Evolutionary conservation across 306 rosid genomes (phyloP).

Genomic region (Vachellia collinsii): DNA sequence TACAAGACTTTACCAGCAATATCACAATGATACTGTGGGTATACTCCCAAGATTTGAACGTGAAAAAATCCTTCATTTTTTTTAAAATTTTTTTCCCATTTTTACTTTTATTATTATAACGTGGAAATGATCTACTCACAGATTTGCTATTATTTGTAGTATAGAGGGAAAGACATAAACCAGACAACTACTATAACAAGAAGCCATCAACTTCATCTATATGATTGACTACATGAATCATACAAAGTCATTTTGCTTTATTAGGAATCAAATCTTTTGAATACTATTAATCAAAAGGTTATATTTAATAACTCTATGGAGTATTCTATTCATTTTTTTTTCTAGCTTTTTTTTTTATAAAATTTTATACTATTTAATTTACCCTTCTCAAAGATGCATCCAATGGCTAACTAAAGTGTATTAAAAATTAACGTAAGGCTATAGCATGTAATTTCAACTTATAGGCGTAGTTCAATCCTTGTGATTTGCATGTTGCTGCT

Average conservation of each 20-base stretch:
- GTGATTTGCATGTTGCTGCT: not conserved
- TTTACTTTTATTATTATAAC: not conserved
- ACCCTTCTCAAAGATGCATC: too few relatives aligned
- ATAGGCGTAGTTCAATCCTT: not conserved
- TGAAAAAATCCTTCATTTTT: conserved; percentile 19
- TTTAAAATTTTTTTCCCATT: not conserved
- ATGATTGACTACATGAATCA: too few relatives aligned
- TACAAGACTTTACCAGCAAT: conserved; percentile 30
- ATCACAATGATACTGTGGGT: conserved; percentile 35
- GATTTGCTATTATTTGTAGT: not conserved
- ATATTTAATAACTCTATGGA: too few relatives aligned
- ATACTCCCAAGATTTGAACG: conserved; percentile 31
- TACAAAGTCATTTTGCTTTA: too few relatives aligned
- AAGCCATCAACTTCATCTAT: too few relatives aligned
- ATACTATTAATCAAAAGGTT: too few relatives aligned
- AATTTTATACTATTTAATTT: too few relatives aligned
- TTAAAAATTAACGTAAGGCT: not conserved
- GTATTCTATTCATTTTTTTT: too few relatives aligned
- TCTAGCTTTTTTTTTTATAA: too few relatives aligned
- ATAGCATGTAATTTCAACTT: not conserved
- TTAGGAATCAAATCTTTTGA: too few relatives aligned
- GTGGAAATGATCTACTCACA: conserved; percentile 9
- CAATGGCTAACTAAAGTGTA: not conserved
- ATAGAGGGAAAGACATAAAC: too few relatives aligned
- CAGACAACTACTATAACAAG: too few relatives aligned